These are phyloP conservation scores for Polyrhizophydium stewartii DNA, from an alignment of 371 early-diverging fungal genomes.

Conservation along the genomic window DNA sequence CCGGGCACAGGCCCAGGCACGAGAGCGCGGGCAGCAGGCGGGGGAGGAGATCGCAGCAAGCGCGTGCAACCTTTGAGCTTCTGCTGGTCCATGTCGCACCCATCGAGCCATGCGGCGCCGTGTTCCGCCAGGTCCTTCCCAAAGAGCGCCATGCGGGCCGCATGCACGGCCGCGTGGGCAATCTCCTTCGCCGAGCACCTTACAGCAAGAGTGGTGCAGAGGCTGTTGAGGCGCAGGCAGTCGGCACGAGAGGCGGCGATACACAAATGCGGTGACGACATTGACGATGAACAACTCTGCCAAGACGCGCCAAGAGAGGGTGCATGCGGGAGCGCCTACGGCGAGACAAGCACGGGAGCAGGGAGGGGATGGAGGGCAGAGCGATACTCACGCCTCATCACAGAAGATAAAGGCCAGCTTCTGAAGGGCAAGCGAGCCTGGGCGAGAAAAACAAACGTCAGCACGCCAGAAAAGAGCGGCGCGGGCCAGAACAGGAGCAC, in stretches of 20 bases:
- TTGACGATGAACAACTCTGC: too few species aligned
- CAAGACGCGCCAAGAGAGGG: neutral
- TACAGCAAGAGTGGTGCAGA: neutral
- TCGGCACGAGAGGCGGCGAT: neutral
- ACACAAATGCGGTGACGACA: too few species aligned
- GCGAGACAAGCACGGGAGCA: neutral
- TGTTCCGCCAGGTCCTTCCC: neutral
- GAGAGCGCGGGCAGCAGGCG: too few species aligned
- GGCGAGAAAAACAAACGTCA: neutral
- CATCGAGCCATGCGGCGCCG: neutral
- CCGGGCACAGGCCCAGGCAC: too few species aligned
- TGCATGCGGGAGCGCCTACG: neutral
- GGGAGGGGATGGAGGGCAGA: neutral
- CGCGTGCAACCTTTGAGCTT: neutral
- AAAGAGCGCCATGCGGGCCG: neutral
- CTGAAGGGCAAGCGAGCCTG: neutral
- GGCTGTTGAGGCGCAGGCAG: neutral
- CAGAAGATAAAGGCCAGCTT: slow-evolving; percentile 1
- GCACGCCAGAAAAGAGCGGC: too few species aligned
- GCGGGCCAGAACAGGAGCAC: too few species aligned
- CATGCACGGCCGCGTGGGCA: slow-evolving; percentile 2
- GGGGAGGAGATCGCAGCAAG: too few species aligned
- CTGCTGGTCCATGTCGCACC: neutral
- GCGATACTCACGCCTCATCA: neutral
- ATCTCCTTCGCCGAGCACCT: neutral